These are phyloP conservation scores for Myrica gale DNA, from an alignment of 306 rosid genomes.

Conservation along the genomic window DNA sequence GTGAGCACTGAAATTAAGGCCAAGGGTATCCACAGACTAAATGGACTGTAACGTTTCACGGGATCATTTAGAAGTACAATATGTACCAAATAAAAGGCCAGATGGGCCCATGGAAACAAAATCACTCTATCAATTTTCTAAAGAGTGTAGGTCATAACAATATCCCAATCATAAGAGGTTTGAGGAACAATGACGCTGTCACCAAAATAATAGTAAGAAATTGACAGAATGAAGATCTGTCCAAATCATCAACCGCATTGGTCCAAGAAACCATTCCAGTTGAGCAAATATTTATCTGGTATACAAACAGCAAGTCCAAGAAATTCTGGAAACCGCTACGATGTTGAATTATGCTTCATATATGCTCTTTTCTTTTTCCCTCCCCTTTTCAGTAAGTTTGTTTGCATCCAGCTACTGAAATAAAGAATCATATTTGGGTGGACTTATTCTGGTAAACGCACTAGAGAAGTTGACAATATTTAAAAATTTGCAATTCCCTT, in stretches of 20 bases:
- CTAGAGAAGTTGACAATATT: neutral
- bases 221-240: neutral
- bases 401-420: neutral
- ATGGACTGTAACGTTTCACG: neutral
- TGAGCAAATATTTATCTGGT: neutral
- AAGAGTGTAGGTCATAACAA: neutral
- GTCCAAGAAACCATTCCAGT: neutral
- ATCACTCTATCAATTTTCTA: neutral
- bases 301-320: neutral
- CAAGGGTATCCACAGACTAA: slow-evolving; percentile 2
- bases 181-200: slow-evolving; percentile 17
- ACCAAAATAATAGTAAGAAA: neutral
- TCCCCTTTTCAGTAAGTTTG: neutral
- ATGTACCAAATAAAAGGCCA: slow-evolving; percentile 14
- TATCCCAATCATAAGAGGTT: too few relatives aligned
- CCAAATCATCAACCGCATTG: neutral
- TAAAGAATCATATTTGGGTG: neutral
- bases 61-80: neutral
- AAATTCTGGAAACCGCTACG: neutral
- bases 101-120: neutral
- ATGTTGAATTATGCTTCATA: neutral
- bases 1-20: slow-evolving; percentile 11
- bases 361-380: neutral
- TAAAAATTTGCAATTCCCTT: neutral
- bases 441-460: neutral